A percentile compares a stretch with the other conserved stretches of the same genome.
These are phyloP conservation scores for Botrytis pseudocinerea DNA, from an alignment of 2,329 filamentous ascomycete species.

Conservation along the genomic window DNA sequence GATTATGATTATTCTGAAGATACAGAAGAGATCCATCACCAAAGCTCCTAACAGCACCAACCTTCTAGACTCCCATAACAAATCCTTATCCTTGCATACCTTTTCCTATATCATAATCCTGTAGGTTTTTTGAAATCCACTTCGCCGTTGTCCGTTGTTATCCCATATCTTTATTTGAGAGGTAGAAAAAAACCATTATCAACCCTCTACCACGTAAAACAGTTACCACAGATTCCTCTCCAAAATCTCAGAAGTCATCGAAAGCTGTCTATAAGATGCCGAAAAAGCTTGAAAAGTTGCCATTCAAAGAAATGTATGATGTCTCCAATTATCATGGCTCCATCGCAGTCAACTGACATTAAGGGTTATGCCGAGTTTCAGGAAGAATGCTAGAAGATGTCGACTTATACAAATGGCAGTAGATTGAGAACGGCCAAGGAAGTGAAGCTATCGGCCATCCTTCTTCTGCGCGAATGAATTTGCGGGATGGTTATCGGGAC, in stretches of 20 bases:
- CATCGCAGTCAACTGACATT: neutral
- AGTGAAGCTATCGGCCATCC: neutral
- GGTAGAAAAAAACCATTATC: neutral
- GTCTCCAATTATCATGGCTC: neutral
- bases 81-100: neutral
- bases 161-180: neutral
- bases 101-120: neutral
- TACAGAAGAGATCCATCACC: neutral
- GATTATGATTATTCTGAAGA: neutral
- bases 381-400: neutral
- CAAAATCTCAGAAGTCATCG: neutral
- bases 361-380: neutral
- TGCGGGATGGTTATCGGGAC: neutral
- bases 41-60: neutral
- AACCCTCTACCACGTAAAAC: neutral
- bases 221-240: neutral
- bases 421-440: neutral
- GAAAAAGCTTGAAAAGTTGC: neutral
- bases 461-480: neutral
- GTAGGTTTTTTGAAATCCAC: neutral
- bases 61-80: neutral
- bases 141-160: neutral
- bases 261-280: neutral
- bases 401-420: neutral
- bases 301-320: neutral